phyloP scores from a whole-genome alignment of 2,329 filamentous ascomycete species.

The Camptophora hylomeconis region DNA sequence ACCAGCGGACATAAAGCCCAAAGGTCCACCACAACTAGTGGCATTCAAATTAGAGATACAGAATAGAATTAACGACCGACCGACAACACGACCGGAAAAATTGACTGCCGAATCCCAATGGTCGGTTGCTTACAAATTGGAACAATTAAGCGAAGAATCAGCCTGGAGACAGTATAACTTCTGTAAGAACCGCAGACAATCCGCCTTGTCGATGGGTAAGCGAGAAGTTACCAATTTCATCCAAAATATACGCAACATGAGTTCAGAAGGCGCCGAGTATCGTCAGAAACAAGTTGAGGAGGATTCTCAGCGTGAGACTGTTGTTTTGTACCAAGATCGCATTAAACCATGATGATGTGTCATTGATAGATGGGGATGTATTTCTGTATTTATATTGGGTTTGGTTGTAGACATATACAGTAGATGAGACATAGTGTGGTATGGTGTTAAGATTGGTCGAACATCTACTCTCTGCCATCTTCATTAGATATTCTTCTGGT shows the following conservation, averaged over 20 bases:
- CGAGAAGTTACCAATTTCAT: slow-evolving; percentile 32
- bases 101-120: slow-evolving; percentile 42
- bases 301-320: slow-evolving; percentile 31
- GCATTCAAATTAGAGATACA: slow-evolving; percentile 57
- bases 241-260: slow-evolving; percentile 31
- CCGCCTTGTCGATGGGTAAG: slow-evolving; percentile 25
- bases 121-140: slow-evolving; percentile 66
- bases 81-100: slow-evolving; percentile 47
- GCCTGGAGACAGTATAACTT: slow-evolving; percentile 42
- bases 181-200: slow-evolving; percentile 43
- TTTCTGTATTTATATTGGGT: too few relatives aligned
- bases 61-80: slow-evolving; percentile 56
- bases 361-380: too few relatives aligned
- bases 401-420: too few relatives aligned
- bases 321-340: slow-evolving; percentile 17
- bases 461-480: too few relatives aligned
- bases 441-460: too few relatives aligned
- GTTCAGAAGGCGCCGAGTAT: slow-evolving; percentile 44
- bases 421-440: too few relatives aligned
- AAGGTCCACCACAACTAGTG: slow-evolving; percentile 4
- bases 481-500: too few relatives aligned
- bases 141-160: slow-evolving; percentile 40
- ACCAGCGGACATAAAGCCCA: slow-evolving; percentile 1
- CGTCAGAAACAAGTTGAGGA: slow-evolving; percentile 42
- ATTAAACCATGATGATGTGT: too few relatives aligned